Evolutionary conservation across 345 rosid genomes (phyloP), one percentile per base, ranked within the genome.

Genomic region (Punica granatum): DNA sequence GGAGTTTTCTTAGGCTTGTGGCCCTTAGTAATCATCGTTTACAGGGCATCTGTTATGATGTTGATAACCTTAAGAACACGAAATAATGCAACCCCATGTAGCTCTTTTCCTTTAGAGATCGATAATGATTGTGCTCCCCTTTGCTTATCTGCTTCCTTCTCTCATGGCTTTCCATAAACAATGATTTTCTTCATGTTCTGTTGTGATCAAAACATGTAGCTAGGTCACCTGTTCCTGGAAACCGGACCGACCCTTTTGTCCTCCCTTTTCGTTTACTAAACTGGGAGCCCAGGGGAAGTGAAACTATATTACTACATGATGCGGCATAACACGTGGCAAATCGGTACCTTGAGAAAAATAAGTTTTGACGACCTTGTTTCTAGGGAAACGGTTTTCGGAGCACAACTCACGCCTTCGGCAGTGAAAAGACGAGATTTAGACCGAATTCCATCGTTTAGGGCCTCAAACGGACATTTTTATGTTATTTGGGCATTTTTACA

Each of bases 121-220:
- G 54, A 43, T 58, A 58, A 68, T 68, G 70, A 67, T 67, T 67
- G 41, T 67, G 70, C 30, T 54, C 63, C 70, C 62, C 44, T 19
- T 36, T 41, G 36, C 70, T 67, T 41, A 33, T 36, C 25, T 53
- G 33, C 39, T n/a, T 31, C 7, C 16, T 67, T 25, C 36, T 0
- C 36, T 16, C n/a, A 33, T n/a, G 49, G 26, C 41, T 34, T 53
- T 53, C 31, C 59, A 23, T 53, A 25, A 53, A 53, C 59, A 53
- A 53, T 23, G 59, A 53, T 3, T 37, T 53, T 53, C 30, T 53
- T 53, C 59, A 23, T 53, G 59, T n/a, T n/a, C 16, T 51, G 59
- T 51, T 51, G 30, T 10, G 59, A 51, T 23, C 23, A 51, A 51
- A 51, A 51, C 30, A 21, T 51, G 59, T 9, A 25, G 6, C 5